These are phyloP conservation scores for Hortaea sp. DNA, from an alignment of 2,329 filamentous ascomycete genomes.

Conservation along the genomic window DNA sequence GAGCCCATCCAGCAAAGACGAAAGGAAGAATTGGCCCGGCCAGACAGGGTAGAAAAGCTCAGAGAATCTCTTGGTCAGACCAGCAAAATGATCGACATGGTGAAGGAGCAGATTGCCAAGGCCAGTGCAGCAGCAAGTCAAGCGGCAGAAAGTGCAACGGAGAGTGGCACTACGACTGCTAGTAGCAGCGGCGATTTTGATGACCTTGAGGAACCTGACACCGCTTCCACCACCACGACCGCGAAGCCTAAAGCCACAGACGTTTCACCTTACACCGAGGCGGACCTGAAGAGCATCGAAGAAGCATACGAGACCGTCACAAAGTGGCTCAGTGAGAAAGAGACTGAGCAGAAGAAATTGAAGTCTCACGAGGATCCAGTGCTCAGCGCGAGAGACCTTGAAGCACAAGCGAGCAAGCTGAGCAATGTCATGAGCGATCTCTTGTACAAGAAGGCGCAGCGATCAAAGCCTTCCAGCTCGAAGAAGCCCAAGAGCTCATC, in stretches of 20 bases:
- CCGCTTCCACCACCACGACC: slow-evolving; percentile 23
- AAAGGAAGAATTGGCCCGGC: slow-evolving; percentile 61
- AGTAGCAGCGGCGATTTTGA: slow-evolving; percentile 46
- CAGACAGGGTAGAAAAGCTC: slow-evolving; percentile 56
- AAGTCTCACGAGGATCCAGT: slow-evolving; percentile 62
- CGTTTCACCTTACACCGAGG: slow-evolving; percentile 59
- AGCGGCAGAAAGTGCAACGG: slow-evolving; percentile 36
- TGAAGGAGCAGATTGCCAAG: slow-evolving; percentile 64
- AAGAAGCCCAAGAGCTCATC: slow-evolving; percentile 2
- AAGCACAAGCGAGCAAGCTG: slow-evolving; percentile 58
- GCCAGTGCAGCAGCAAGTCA: slow-evolving; percentile 17
- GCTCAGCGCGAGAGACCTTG: slow-evolving; percentile 61
- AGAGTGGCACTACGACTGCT: slow-evolving; percentile 10
- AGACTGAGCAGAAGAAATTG: slow-evolving; percentile 61
- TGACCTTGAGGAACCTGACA: slow-evolving; percentile 65
- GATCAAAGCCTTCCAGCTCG: slow-evolving; percentile 22
- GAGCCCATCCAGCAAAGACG: slow-evolving; percentile 66
- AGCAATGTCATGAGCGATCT: slow-evolving; percentile 61
- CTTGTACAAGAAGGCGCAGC: slow-evolving; percentile 54
- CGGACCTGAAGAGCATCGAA: slow-evolving; percentile 60
- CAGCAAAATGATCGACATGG: slow-evolving; percentile 56
- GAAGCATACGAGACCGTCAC: slow-evolving; percentile 52
- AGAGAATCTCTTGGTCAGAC: slow-evolving; percentile 63
- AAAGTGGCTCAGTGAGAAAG: slow-evolving; percentile 66
- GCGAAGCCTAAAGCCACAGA: slow-evolving; percentile 36